Percentiles rank a stretch among this genome's conserved stretches.
Conservation (phyloP, 1,139 yeast species). For the Geotrichum candidum region DNA sequence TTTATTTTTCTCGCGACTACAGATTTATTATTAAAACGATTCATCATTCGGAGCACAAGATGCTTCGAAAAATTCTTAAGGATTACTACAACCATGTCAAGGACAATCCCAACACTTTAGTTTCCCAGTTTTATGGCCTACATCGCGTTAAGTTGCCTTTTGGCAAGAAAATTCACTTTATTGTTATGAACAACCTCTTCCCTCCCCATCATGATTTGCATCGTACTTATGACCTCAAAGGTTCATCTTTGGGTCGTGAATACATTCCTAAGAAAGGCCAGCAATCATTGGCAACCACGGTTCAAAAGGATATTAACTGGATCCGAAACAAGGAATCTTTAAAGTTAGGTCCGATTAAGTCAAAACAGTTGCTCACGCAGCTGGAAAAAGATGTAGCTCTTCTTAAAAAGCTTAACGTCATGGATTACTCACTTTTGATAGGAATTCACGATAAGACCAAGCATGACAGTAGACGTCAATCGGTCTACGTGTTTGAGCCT, state of each 20-base stretch:
- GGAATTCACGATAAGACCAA: conserved; percentile 76
- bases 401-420: conserved; percentile 67
- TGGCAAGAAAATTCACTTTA: conserved; percentile 79
- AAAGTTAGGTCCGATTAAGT: conserved; percentile 66
- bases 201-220: conserved; percentile 92
- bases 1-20: conserved; percentile 90
- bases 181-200: conserved; percentile 94
- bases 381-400: conserved; percentile 68
- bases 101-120: conserved; percentile 76
- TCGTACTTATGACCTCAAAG: conserved; percentile 83
- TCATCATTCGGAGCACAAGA: conserved; percentile 87
- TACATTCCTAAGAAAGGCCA: conserved; percentile 28
- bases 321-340: conserved; percentile 57
- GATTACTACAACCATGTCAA: conserved; percentile 79
- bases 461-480: conserved; percentile 43
- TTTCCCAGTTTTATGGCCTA: conserved; percentile 91
- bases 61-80: conserved; percentile 64
- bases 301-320: conserved; percentile 86
- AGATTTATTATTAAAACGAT: conserved; percentile 93
- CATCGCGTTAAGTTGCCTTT: conserved; percentile 90
- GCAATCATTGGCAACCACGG: conserved; percentile 27
- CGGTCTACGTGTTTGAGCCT: conserved; percentile 38
- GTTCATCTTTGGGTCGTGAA: conserved; percentile 80
- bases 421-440: conserved; percentile 89
- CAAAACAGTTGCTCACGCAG: conserved; percentile 57